Base-by-base conservation (phyloP, 345 rosid species). In the Nasturtium officinale region DNA sequence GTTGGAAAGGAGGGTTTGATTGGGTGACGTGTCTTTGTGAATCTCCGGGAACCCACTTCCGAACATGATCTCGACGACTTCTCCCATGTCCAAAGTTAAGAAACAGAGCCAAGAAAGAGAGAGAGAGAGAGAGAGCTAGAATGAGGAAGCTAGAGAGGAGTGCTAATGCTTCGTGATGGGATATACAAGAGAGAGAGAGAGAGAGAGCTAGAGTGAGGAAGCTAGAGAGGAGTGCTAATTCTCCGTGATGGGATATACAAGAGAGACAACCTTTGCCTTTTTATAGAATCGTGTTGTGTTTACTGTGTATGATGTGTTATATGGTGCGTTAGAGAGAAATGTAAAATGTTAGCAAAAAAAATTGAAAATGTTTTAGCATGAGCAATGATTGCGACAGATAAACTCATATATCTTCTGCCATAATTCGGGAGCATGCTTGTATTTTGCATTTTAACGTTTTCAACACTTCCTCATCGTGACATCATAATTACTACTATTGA, bases 61-160 rank as follows among this genome's bases (percentile, higher is more conserved):
- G 33, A 59, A 79, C 54, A 84, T 80, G 43, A 85, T 73, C 72
- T 84, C 92, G 40, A 85, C 90, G 60, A 81, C 94, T 75, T 88
- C 96, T 60, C 94, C 96, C 94, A 90, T 90, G 20, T 69, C 28
- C 48, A 48, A 48, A 56, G 51, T 51, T 33, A 2, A 29, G 8
- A 32, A 23, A 25, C 10, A 58, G 61, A 63, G 4, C 51, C 16
- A 20, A 38, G 9, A 18, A 15, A 59, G 1, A 3, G 16, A 12
- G 21, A 40, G 25, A 23, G 25, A 17, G 25, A 12, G 23, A n/a
- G 10, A 51, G 37, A 20, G 10, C 3, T 2, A 33, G 58, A 65
- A 32, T 11, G 26, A 46, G 13, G 25, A n/a, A 65, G 25, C 25
- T 23, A 23, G 56, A 56, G 13, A 65, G 43, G 57, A 48, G 29